Evolutionary conservation across 2,329 filamentous ascomycete species (phyloP).

Genomic region (Colletotrichum sojae): DNA sequence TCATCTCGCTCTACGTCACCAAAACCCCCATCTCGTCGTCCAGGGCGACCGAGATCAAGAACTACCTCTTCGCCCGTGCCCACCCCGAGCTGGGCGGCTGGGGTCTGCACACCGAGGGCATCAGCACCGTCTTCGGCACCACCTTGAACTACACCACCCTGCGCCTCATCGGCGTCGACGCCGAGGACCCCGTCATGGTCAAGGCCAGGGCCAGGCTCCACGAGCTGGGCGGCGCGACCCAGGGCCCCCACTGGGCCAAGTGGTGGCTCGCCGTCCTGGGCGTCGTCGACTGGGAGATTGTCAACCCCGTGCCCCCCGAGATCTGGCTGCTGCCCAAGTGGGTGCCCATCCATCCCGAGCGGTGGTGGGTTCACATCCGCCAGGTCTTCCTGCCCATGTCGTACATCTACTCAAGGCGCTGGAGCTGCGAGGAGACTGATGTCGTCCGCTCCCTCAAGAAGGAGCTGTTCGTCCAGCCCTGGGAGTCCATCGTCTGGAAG

Average conservation of each 20-base stretch:
- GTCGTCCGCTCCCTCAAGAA: constrained; percentile 80
- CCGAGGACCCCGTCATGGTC: constrained; percentile 87
- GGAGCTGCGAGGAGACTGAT: constrained; percentile 82
- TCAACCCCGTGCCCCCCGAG: constrained; percentile 95
- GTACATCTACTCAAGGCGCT: constrained; percentile 88
- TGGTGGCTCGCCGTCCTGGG: constrained; percentile 93
- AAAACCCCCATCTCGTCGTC: constrained; percentile 87
- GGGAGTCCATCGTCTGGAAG: constrained; percentile 83
- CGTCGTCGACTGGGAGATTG: constrained; percentile 88
- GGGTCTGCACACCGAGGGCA: constrained; percentile 95
- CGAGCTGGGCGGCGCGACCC: constrained; percentile 85
- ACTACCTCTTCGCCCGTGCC: constrained; percentile 90
- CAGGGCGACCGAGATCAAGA: constrained; percentile 89
- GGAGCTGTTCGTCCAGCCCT: constrained; percentile 86
- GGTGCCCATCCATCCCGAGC: constrained; percentile 90
- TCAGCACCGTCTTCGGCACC: constrained; percentile 93
- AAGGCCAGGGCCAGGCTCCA: constrained; percentile 88
- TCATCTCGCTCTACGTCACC: constrained; percentile 90
- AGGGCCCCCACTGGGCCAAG: constrained; percentile 95
- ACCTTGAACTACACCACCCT: constrained; percentile 88
- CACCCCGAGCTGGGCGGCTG: constrained; percentile 93
- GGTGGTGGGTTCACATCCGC: constrained; percentile 99
- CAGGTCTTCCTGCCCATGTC: constrained; percentile 95
- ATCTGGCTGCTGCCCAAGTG: constrained; percentile 94
- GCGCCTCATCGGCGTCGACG: constrained; percentile 84